Evolutionary conservation across 2,329 filamentous ascomycete genomes (phyloP).

Genomic region (Arthrobotrys conoides): DNA sequence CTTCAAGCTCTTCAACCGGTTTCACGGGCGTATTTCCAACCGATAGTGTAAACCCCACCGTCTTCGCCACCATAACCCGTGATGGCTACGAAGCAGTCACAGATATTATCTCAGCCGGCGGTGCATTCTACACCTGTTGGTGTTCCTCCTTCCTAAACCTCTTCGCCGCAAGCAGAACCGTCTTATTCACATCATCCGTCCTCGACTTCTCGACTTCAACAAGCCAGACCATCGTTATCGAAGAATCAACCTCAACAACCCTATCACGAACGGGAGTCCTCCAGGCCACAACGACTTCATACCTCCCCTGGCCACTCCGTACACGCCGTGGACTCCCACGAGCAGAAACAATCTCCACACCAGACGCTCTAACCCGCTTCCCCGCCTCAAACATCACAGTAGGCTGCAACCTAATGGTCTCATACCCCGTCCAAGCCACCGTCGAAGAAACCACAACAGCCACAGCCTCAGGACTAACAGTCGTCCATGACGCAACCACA

Average conservation of each 20-base stretch:
- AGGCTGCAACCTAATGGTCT: constrained; percentile 6
- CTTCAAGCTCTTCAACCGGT: constrained; percentile 1
- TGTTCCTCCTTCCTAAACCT: constrained; percentile 20
- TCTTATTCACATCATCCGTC: background rate
- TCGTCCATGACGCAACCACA: background rate
- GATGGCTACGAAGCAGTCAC: background rate
- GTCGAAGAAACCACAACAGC: background rate
- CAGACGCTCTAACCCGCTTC: constrained; percentile 6
- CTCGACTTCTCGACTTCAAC: background rate
- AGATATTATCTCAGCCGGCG: constrained; percentile 1
- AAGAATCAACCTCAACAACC: background rate
- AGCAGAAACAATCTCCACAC: background rate
- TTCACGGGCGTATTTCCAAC: background rate
- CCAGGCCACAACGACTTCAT: background rate
- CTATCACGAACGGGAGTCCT: background rate
- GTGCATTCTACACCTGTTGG: constrained; percentile 25
- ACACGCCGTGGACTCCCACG: background rate
- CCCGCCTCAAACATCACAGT: background rate
- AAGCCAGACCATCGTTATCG: background rate
- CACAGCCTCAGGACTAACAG: background rate
- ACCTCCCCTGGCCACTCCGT: background rate
- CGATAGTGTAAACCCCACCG: constrained; percentile 14
- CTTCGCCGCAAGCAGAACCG: constrained; percentile 1
- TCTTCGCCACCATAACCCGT: constrained; percentile 13
- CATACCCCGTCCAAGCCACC: constrained; percentile 13